phyloP scores from a whole-genome alignment of 768 basidiomycete species.

The Lepiota brunneoincarnata region DNA sequence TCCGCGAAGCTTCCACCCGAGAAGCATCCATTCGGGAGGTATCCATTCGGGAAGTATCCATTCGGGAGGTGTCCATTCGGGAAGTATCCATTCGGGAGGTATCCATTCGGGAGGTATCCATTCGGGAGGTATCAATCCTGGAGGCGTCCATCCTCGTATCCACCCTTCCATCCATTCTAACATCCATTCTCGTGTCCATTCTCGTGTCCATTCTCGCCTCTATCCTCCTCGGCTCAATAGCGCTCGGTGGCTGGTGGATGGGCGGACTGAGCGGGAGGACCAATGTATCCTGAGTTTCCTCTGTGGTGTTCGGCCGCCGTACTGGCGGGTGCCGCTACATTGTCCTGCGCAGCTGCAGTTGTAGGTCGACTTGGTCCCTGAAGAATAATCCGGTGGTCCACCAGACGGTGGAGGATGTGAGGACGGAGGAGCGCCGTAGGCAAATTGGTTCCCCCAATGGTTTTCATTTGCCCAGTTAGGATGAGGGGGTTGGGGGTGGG shows the following conservation, averaged over 20 bases:
- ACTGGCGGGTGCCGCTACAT: background rate
- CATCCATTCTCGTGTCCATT: constrained; percentile 1
- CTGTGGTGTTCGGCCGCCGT: constrained; percentile 1
- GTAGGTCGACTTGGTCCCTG: constrained; percentile 6
- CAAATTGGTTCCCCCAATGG: constrained; percentile 8
- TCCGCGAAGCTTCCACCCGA: background rate
- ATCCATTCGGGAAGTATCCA: background rate
- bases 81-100: background rate
- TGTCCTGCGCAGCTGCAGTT: constrained; percentile 7
- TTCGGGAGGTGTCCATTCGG: background rate
- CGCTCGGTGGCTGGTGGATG: background rate
- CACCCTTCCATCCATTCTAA: constrained; percentile 3
- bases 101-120: background rate
- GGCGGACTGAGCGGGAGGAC: constrained; percentile 1
- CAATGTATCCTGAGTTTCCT: constrained; percentile 6
- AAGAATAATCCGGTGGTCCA: background rate
- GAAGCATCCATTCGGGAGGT: background rate
- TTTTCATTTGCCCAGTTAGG: constrained; percentile 9
- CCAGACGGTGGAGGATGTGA: constrained; percentile 4
- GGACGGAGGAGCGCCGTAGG: constrained; percentile 4
- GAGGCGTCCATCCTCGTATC: background rate
- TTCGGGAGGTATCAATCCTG: background rate
- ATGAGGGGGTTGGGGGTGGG: background rate
- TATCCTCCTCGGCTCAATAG: constrained; percentile 9
- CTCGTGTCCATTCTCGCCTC: constrained; percentile 2